Evolutionary conservation across 352 stramenopile species (phyloP).

Genomic region (Globisporangium abappressorium): DNA sequence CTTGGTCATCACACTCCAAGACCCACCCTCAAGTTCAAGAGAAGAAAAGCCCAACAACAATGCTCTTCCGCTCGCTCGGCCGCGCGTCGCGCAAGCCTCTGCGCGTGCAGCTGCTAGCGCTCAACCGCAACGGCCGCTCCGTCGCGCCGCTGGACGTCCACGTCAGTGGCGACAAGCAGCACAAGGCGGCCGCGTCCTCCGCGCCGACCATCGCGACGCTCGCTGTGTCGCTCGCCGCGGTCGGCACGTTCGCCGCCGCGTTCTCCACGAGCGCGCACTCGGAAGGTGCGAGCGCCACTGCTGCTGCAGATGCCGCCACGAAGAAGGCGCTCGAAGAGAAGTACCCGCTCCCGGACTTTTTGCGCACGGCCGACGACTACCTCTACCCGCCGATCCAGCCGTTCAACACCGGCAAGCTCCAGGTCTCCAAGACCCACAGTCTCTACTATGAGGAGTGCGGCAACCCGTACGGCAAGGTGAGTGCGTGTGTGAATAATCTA

Average conservation of each 20-base stretch:
- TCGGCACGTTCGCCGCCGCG: constrained; percentile 11
- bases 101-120: constrained; percentile 19
- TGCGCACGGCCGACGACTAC: constrained; percentile 58
- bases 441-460: constrained; percentile 92
- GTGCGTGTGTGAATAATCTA: neutral
- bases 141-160: constrained; percentile 15
- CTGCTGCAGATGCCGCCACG: neutral
- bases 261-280: constrained; percentile 22
- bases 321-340: constrained; percentile 12
- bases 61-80: constrained; percentile 24
- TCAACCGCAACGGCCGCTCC: constrained; percentile 17
- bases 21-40: constrained; percentile 12
- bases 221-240: constrained; percentile 5
- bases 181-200: neutral
- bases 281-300: neutral
- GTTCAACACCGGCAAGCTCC: constrained; percentile 76
- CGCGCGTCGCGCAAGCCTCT: constrained; percentile 19
- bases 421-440: constrained; percentile 80
- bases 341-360: constrained; percentile 29
- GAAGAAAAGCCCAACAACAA: neutral
- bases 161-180: neutral
- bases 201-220: constrained; percentile 4
- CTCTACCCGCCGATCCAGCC: constrained; percentile 84
- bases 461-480: constrained; percentile 68
- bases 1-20: constrained; percentile 2